Evolutionary conservation across 768 basidiomycete species (phyloP), one percentile per base, ranked within the genome.

Genomic region (Naganishia randhawae): DNA sequence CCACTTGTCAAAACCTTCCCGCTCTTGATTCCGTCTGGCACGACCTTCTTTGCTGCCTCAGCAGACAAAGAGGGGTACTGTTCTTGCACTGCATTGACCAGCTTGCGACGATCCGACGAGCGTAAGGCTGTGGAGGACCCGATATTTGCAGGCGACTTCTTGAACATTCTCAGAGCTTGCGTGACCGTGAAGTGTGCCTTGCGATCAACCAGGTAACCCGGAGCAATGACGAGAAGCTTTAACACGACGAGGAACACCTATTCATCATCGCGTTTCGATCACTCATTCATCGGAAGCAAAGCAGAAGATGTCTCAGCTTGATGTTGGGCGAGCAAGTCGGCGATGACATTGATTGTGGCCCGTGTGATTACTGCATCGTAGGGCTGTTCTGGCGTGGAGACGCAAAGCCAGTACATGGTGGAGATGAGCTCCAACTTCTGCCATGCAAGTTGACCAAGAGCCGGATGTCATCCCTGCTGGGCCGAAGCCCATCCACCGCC

Each of bases 401-500:
- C 19, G n/a, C 5, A 48, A 17, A 22, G 11, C 19, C 25, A 3
- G 3, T 22, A 3, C 11, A 48, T 7, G 45, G 3, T n/a, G 3
- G n/a, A 22, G 3, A 35, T 35, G 32, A 16, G 4, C n/a, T 35
- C 16, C 3, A n/a, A 8, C 31, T 2, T 16, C 54, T 39, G 39
- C 25, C 10, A 61, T 61, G 57, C n/a, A 42, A 7, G 3, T 2
- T 1, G 35, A n/a, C 2, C 11, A 41, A 41, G 57, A 61, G 37
- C 37, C 29, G 10, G 57, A 61, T 6, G 35, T 41, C n/a, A 61
- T 61, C n/a, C 63, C 63, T 16, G 50, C 48, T 22, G 61, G 61
- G 13, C 81, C 82, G 3, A 75, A 70, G 45, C 80, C 81, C 6
- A 96, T 96, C 67, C 84, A 84, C 55, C 85, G 88, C 27, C 85